Evolutionary conservation across 164 flowering plant genomes (phyloP), one percentile per base, ranked within the genome.

Genomic region (Vitis amurensis): DNA sequence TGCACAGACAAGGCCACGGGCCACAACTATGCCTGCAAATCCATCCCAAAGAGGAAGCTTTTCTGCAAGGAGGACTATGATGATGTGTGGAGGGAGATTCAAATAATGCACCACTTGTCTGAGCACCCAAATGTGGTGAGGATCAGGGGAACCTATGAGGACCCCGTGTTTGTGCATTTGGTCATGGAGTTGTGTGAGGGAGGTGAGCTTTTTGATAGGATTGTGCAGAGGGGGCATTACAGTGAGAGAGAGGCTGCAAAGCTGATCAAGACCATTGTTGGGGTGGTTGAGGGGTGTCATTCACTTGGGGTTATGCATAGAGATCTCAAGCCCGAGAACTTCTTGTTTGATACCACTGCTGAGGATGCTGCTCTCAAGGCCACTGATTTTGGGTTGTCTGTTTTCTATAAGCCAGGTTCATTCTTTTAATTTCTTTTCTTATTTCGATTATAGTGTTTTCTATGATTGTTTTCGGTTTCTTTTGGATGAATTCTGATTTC

Each of bases 271-370:
- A 79, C 81, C 29, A 80, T 82, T 64, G 79, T 82, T 50, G 79
- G 76, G 29, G 89, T 88, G 55, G 89, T 87, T 10, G 83, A 87
- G 70, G 74, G 81, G 37, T 88, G 92, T 58, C 92, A 88, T 72
- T 86, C 88, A 8, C 82, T 86, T 49, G 89, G 87, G 29, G 89
- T 86, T 37, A 84, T 86, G 80, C 89, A 86, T 68, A 76, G 89
- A 55, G 88, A 85, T 73, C 75, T 85, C 4, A 74, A 78, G 65
- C 81, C 81, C 30, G 79, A 76, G 76, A 77, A 77, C 23, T 77
- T 77, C 70, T 60, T 77, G 63, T 77, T 77, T 66, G 49, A 29
- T 62, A 61, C 30, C 47, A 30, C 9, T 8, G 71, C 62, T 15
- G 80, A 77, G 12, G 76, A 77, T 30, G 69, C 80, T 30, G 29